Conservation (phyloP, 495 filamentous ascomycete genomes). For the Penicillium flavigenum region DNA sequence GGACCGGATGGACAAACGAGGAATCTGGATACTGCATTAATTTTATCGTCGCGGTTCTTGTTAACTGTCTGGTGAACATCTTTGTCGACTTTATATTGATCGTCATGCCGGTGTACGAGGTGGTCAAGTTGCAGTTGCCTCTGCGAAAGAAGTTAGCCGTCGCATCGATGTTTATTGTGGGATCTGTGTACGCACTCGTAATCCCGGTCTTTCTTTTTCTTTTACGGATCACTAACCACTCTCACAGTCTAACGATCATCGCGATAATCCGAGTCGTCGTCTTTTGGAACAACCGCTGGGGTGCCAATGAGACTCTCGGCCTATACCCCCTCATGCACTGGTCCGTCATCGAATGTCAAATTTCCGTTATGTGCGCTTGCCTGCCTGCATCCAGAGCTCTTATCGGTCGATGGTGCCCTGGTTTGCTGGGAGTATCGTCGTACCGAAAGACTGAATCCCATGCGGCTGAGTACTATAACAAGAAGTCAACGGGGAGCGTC, state of each 20-base stretch:
- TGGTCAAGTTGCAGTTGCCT: slow-evolving; percentile 32
- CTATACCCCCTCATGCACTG: slow-evolving; percentile 32
- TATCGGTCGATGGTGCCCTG: slow-evolving; percentile 14
- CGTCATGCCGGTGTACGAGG: slow-evolving; percentile 33
- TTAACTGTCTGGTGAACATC: slow-evolving; percentile 35
- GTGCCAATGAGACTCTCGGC: slow-evolving; percentile 27
- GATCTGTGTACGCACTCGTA: slow-evolving; percentile 26
- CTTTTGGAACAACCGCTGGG: slow-evolving; percentile 31
- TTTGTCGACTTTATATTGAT: slow-evolving; percentile 32
- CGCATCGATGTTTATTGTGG: slow-evolving; percentile 34
- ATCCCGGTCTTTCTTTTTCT: not conserved
- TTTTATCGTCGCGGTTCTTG: slow-evolving; percentile 29
- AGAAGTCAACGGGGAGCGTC: not conserved
- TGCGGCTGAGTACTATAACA: slow-evolving; percentile 5
- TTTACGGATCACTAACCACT: not conserved
- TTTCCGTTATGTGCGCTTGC: slow-evolving; percentile 35
- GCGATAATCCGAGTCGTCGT: slow-evolving; percentile 34
- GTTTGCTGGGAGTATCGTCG: slow-evolving; percentile 8
- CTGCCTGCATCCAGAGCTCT: slow-evolving; percentile 26
- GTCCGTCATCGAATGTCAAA: slow-evolving; percentile 35
- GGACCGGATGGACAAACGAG: slow-evolving; percentile 30
- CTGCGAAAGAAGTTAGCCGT: slow-evolving; percentile 34
- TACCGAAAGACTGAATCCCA: slow-evolving; percentile 12
- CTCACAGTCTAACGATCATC: slow-evolving; percentile 25
- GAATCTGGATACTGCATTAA: slow-evolving; percentile 29